A percentile compares a stretch with the other conserved stretches of the same genome.
Evolutionary conservation across 1,139 yeast species (phyloP).

Genomic region (Nakaseomyces sp.): DNA sequence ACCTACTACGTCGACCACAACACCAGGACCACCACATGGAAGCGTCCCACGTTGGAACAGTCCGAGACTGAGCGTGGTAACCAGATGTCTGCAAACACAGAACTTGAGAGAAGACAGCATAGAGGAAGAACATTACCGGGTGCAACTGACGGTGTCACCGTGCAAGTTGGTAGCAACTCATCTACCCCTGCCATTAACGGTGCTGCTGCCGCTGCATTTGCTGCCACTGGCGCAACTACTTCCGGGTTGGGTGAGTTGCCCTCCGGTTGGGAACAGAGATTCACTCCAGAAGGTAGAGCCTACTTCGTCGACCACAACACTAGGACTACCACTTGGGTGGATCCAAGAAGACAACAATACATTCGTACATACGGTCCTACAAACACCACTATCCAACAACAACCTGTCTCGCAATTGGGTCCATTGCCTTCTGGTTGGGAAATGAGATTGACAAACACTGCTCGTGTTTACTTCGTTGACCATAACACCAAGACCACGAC

Average conservation of each 20-base stretch:
- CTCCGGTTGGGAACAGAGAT: constrained; percentile 98
- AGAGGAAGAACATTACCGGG: constrained; percentile 87
- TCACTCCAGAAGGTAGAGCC: constrained; percentile 96
- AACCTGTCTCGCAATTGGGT: constrained; percentile 96
- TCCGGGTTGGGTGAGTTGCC: constrained; percentile 96
- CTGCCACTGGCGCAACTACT: constrained; percentile 86
- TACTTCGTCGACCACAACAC: constrained; percentile 98
- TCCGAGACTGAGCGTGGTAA: constrained; percentile 55
- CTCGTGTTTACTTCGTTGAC: constrained; percentile 96
- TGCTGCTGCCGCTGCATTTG: constrained; percentile 69
- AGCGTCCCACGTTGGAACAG: constrained; percentile 76
- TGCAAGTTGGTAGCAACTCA: constrained; percentile 33
- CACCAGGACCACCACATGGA: constrained; percentile 97
- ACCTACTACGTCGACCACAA: constrained; percentile 97
- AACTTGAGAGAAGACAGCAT: constrained; percentile 84
- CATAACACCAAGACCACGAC: constrained; percentile 98
- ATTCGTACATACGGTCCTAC: constrained; percentile 86
- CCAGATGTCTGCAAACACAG: constrained; percentile 52
- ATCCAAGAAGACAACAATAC: constrained; percentile 97
- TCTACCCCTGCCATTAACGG: constrained; percentile 47
- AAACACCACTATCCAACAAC: constrained; percentile 82
- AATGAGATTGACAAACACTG: constrained; percentile 97
- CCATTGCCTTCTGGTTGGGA: constrained; percentile 99
- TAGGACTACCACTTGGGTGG: constrained; percentile 99
- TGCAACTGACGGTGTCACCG: constrained; percentile 30